Evolutionary conservation across 495 filamentous ascomycete species (phyloP).

Genomic region (Hyaloscypha finlandica): DNA sequence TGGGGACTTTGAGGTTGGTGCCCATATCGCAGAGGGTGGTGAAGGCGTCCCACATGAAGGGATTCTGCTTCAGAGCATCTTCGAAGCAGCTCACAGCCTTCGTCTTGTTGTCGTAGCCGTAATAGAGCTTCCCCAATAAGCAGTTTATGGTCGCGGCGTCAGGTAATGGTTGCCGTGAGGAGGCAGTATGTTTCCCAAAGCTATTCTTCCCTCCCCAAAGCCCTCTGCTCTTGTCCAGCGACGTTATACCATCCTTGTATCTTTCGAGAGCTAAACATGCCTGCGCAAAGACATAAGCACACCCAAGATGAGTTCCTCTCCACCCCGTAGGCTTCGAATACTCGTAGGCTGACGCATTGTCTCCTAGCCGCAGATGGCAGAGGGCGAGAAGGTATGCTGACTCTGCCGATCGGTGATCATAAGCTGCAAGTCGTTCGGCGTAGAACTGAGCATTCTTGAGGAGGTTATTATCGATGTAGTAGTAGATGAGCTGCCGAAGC

Average conservation of each 20-base stretch:
- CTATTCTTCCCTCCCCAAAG: conserved; percentile 71
- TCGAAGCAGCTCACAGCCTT: conserved; percentile 84
- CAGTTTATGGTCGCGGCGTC: conserved; percentile 82
- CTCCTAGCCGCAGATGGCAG: conserved; percentile 79
- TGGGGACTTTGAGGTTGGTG: conserved; percentile 70
- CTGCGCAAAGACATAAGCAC: conserved; percentile 89
- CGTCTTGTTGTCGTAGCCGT: conserved; percentile 74
- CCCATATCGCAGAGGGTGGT: conserved; percentile 70
- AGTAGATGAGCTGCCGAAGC: conserved; percentile 82
- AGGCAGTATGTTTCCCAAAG: conserved; percentile 73
- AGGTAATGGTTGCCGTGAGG: conserved; percentile 69
- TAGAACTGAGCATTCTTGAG: conserved; percentile 89
- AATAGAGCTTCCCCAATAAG: conserved; percentile 84
- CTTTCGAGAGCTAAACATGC: conserved; percentile 78
- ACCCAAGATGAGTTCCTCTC: conserved; percentile 76
- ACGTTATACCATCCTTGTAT: conserved; percentile 75
- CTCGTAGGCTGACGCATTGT: conserved; percentile 68
- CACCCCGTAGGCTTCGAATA: conserved; percentile 62
- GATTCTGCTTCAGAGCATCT: conserved; percentile 84
- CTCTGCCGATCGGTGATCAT: conserved; percentile 77
- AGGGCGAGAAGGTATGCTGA: conserved; percentile 80
- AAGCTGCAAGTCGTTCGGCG: conserved; percentile 79
- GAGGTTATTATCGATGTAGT: conserved; percentile 90
- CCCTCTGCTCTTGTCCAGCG: conserved; percentile 71
- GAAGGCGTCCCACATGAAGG: conserved; percentile 99